Evolutionary conservation across 192 early-diverging fungal genomes (phyloP).

Genomic region (Rhizophagus clarus): DNA sequence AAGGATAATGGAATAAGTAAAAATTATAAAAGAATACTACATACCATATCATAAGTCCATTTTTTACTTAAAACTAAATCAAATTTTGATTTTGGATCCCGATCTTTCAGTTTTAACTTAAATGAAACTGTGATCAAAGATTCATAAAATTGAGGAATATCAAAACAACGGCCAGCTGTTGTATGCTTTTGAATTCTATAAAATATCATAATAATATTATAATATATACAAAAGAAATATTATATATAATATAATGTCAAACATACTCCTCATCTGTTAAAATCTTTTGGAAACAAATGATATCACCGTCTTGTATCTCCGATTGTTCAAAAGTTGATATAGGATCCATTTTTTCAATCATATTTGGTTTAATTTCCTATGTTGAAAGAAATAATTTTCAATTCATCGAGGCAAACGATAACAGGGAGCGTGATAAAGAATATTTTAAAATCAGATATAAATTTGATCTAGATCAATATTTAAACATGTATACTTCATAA

Average conservation of each 20-base stretch:
- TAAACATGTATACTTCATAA: slow-evolving; percentile 55
- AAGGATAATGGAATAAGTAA: no score
- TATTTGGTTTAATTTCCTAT: slow-evolving; percentile 89
- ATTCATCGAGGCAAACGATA: no score
- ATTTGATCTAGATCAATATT: background rate
- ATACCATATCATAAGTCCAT: no score
- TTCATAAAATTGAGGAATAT: slow-evolving; percentile 80
- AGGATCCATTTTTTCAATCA: slow-evolving; percentile 80
- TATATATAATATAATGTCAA: background rate
- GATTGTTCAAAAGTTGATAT: slow-evolving; percentile 64
- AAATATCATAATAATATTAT: background rate
- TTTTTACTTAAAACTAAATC: slow-evolving; percentile 64
- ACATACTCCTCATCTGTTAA: slow-evolving; percentile 53
- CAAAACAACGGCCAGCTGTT: slow-evolving; percentile 40
- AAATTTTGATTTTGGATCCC: slow-evolving; percentile 37
- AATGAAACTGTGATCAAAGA: slow-evolving; percentile 49
- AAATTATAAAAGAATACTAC: no score
- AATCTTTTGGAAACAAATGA: slow-evolving; percentile 78
- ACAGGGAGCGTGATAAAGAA: background rate
- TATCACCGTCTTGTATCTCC: slow-evolving; percentile 94
- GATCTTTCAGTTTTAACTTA: slow-evolving; percentile 43
- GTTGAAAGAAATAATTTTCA: background rate
- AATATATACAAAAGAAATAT: no score
- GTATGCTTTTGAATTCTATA: slow-evolving; percentile 41
- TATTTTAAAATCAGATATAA: background rate